Conservation (phyloP, 2,329 filamentous ascomycete species). For the Clarireedia hainanense region DNA sequence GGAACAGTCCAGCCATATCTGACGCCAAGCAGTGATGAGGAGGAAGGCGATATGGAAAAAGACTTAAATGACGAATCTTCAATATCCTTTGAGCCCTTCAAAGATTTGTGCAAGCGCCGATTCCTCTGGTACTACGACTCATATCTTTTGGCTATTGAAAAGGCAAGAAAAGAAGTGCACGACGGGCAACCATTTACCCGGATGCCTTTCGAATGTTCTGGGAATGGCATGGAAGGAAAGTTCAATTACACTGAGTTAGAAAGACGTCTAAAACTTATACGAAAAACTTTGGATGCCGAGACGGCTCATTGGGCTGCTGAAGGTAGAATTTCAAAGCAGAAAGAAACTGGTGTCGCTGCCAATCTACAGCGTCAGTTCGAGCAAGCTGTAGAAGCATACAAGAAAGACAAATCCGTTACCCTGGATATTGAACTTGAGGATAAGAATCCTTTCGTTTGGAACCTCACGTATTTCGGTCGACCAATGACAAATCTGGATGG, state of each 20-base stretch:
- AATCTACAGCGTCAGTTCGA: constrained; percentile 80
- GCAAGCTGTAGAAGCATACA: constrained; percentile 70
- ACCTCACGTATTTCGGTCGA: constrained; percentile 79
- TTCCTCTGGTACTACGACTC: constrained; percentile 96
- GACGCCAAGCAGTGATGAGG: constrained; percentile 25
- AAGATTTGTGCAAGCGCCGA: constrained; percentile 80
- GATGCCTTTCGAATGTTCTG: constrained; percentile 78
- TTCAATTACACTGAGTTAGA: constrained; percentile 76
- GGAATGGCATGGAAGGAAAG: constrained; percentile 77
- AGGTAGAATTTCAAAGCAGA: constrained; percentile 53
- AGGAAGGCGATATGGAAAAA: constrained; percentile 32
- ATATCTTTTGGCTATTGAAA: constrained; percentile 65
- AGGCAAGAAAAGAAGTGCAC: constrained; percentile 55
- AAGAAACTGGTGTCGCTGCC: constrained; percentile 68
- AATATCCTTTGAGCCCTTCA: constrained; percentile 73
- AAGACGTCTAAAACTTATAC: constrained; percentile 60
- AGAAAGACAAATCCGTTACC: constrained; percentile 58
- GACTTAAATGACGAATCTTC: constrained; percentile 37
- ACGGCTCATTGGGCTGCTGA: constrained; percentile 61
- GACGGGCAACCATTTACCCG: constrained; percentile 59
- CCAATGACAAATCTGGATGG: constrained; percentile 93
- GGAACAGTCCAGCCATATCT: constrained; percentile 34
- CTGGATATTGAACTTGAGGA: constrained; percentile 71
- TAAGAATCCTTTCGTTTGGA: constrained; percentile 84
- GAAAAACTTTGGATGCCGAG: constrained; percentile 64